phyloP scores from a whole-genome alignment of 116 monocot species.

The Iris pallida region DNA sequence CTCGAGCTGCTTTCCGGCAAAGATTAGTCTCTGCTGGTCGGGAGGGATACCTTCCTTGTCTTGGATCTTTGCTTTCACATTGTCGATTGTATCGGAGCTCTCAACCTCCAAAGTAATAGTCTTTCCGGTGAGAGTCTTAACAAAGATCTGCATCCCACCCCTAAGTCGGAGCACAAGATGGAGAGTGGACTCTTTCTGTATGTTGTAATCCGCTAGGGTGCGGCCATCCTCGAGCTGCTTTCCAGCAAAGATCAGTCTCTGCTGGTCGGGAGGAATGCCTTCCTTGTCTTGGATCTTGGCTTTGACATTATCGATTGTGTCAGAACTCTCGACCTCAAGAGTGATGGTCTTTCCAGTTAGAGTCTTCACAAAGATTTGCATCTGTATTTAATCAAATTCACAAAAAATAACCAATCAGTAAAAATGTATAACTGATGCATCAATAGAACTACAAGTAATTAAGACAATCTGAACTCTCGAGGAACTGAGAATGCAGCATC shows the following conservation, averaged over 20 bases:
- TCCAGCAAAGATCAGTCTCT: slow-evolving; percentile 2
- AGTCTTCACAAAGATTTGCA: slow-evolving; percentile 18
- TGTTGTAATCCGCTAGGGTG: neutral
- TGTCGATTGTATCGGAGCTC: too few relatives aligned
- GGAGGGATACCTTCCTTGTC: too few relatives aligned
- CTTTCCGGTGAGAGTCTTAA: neutral
- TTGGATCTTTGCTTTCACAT: too few relatives aligned
- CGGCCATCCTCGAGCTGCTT: slow-evolving; percentile 5
- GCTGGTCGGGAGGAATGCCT: slow-evolving; percentile 5
- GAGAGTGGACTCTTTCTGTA: neutral
- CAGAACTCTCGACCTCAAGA: slow-evolving; percentile 6
- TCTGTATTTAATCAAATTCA: neutral
- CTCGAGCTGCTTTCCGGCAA: too few relatives aligned
- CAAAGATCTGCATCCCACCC: slow-evolving; percentile 2
- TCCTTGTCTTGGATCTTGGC: neutral
- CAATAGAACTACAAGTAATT: too few relatives aligned
- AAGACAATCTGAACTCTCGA: too few relatives aligned
- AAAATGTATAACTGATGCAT: too few relatives aligned
- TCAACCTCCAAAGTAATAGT: neutral
- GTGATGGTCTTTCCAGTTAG: slow-evolving; percentile 13
- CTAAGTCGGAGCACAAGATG: neutral
- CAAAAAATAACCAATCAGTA: too few relatives aligned
- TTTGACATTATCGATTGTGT: too few relatives aligned
- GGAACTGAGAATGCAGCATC: too few relatives aligned
- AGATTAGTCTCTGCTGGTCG: too few relatives aligned